These are phyloP conservation scores for Claviceps pusilla DNA, from an alignment of 2,329 filamentous ascomycete species.

Conservation along the genomic window DNA sequence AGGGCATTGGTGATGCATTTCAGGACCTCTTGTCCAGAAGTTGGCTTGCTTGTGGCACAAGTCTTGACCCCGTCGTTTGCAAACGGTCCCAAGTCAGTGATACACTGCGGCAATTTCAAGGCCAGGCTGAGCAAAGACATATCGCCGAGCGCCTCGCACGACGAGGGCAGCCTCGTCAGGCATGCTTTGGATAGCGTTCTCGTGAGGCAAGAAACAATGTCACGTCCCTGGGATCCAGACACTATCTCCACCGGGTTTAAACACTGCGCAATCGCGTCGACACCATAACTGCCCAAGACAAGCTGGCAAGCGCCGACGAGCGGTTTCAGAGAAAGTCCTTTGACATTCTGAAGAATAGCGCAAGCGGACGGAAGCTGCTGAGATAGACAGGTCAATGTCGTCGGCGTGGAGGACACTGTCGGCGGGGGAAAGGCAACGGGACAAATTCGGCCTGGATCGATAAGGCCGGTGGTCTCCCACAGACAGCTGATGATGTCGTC, in stretches of 20 bases:
- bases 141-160: slow-evolving; percentile 3
- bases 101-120: background rate
- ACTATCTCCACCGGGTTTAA: background rate
- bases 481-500: slow-evolving; percentile 3
- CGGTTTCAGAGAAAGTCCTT: slow-evolving; percentile 1
- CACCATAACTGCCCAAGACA: slow-evolving; percentile 1
- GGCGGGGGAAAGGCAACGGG: background rate
- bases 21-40: background rate
- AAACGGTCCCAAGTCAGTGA: slow-evolving; percentile 5
- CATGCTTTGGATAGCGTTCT: background rate
- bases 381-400: background rate
- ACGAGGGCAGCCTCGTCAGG: slow-evolving; percentile 3
- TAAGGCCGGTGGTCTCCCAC: background rate
- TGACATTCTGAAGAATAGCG: background rate
- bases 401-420: no score
- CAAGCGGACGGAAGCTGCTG: slow-evolving; percentile 4
- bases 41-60: background rate
- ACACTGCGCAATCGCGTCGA: background rate
- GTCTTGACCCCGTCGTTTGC: background rate
- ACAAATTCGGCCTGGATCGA: background rate
- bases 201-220: slow-evolving; percentile 4
- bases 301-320: background rate
- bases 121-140: background rate
- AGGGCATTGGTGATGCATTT: background rate
- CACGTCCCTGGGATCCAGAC: background rate